Conservation (phyloP, 768 basidiomycete species). For the Boletus sp. region DNA sequence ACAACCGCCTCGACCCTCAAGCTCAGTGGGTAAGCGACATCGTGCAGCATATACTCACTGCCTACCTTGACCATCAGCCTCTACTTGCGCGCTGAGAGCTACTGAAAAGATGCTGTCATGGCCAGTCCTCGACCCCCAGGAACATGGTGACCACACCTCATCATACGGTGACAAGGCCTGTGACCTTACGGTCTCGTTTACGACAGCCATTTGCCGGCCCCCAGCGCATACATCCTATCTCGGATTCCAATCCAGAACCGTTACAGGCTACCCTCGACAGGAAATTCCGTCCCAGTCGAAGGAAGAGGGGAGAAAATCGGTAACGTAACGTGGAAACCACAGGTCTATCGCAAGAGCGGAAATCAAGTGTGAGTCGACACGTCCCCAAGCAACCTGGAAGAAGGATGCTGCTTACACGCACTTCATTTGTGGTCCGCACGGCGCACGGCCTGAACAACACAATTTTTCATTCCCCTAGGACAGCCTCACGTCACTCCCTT, state of each 20-base stretch:
- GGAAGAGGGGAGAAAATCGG: slow-evolving; percentile 9
- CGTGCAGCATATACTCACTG: neutral
- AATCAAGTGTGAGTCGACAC: slow-evolving; percentile 12
- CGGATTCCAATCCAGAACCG: slow-evolving; percentile 2
- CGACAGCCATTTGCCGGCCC: slow-evolving; percentile 21
- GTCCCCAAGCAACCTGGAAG: slow-evolving; percentile 12
- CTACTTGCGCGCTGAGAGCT: neutral
- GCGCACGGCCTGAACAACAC: slow-evolving; percentile 1
- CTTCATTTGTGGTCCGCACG: slow-evolving; percentile 17
- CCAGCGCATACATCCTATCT: slow-evolving; percentile 19
- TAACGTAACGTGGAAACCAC: slow-evolving; percentile 29
- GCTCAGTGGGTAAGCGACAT: neutral
- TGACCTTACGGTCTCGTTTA: slow-evolving; percentile 19
- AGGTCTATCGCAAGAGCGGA: slow-evolving; percentile 19
- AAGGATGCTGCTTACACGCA: slow-evolving; percentile 14
- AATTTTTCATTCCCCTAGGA: slow-evolving; percentile 26
- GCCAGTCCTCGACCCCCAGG: neutral
- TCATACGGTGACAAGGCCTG: neutral
- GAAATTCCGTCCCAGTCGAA: slow-evolving; percentile 13
- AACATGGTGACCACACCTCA: neutral
- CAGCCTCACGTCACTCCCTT: slow-evolving; percentile 15
- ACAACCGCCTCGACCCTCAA: neutral
- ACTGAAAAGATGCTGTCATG: neutral
- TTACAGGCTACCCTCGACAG: slow-evolving; percentile 10
- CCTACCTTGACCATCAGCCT: neutral